phyloP scores from a whole-genome alignment of 306 rosid species.

The Parietaria judaica region DNA sequence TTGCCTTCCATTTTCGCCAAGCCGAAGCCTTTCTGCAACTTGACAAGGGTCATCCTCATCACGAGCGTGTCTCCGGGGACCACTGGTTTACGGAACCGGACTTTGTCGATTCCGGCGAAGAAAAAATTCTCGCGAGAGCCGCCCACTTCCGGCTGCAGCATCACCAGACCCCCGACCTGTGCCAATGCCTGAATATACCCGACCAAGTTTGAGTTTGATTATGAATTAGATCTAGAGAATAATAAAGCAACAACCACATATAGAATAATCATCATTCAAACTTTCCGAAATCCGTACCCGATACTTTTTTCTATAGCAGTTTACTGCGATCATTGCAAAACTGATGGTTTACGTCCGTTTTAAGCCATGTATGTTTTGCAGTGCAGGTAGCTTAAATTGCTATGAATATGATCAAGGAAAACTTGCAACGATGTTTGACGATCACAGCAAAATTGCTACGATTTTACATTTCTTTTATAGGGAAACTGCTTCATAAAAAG shows the following conservation, averaged over 20 bases:
- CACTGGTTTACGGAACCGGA: conserved; percentile 78
- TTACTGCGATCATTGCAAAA: too few species aligned
- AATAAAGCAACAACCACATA: neutral
- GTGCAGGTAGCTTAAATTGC: too few species aligned
- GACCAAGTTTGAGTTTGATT: neutral
- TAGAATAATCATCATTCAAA: too few species aligned
- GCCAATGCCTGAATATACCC: conserved; percentile 67
- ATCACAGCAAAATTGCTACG: too few species aligned
- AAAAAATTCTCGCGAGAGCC: conserved; percentile 73
- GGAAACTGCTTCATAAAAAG: too few species aligned
- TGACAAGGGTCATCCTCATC: conserved; percentile 74
- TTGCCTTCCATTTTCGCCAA: conserved; percentile 92
- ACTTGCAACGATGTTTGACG: too few species aligned
- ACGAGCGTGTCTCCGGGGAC: conserved; percentile 86
- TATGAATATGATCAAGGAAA: too few species aligned
- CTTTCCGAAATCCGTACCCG: too few species aligned
- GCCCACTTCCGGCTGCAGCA: conserved; percentile 83
- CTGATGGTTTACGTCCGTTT: too few species aligned
- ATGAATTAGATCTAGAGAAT: neutral
- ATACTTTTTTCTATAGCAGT: too few species aligned
- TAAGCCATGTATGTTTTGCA: too few species aligned
- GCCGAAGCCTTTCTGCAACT: conserved; percentile 78
- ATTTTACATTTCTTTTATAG: too few species aligned
- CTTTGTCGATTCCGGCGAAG: conserved; percentile 88
- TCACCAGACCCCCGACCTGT: conserved; percentile 81